Evolutionary conservation across 345 rosid species (phyloP).

Genomic region (Populus deltoides): DNA sequence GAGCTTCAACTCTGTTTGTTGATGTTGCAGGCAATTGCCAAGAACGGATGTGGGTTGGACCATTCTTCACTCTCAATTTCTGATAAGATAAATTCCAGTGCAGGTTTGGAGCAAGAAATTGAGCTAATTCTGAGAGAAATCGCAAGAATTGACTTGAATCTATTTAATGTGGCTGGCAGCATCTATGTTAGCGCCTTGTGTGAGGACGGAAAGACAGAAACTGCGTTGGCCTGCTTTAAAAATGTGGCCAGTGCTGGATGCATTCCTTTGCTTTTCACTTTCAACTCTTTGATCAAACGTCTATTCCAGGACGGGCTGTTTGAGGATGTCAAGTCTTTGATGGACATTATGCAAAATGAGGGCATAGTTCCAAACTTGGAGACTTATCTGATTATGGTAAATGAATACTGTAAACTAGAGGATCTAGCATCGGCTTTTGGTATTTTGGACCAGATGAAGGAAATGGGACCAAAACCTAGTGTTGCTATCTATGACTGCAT

Average conservation of each 20-base stretch:
- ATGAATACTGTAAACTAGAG: conserved; percentile 46
- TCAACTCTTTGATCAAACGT: conserved; percentile 56
- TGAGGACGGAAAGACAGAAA: conserved; percentile 32
- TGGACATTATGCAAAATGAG: conserved; percentile 41
- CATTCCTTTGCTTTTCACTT: conserved; percentile 46
- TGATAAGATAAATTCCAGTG: conserved; percentile 13
- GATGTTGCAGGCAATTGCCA: conserved; percentile 46
- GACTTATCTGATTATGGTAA: conserved; percentile 53
- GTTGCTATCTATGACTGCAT: conserved; percentile 61
- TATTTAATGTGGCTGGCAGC: conserved; percentile 47
- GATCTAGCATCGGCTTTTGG: conserved; percentile 41
- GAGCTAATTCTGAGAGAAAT: conserved; percentile 49
- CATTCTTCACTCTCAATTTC: conserved; percentile 20
- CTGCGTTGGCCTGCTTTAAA: conserved; percentile 36
- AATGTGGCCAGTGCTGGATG: conserved; percentile 47
- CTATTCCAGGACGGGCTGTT: conserved; percentile 40
- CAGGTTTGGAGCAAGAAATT: conserved; percentile 34
- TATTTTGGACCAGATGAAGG: conserved; percentile 48
- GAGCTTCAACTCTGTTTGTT: conserved; percentile 48
- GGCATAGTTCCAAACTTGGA: conserved; percentile 45
- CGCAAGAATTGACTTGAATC: conserved; percentile 31
- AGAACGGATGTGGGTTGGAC: conserved; percentile 43
- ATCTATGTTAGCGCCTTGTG: conserved; percentile 57
- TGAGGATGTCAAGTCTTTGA: conserved; percentile 35
- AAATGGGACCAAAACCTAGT: conserved; percentile 51